Evolutionary conservation across 805 yeast species (phyloP).

Genomic region (Teunomyces panamensis): DNA sequence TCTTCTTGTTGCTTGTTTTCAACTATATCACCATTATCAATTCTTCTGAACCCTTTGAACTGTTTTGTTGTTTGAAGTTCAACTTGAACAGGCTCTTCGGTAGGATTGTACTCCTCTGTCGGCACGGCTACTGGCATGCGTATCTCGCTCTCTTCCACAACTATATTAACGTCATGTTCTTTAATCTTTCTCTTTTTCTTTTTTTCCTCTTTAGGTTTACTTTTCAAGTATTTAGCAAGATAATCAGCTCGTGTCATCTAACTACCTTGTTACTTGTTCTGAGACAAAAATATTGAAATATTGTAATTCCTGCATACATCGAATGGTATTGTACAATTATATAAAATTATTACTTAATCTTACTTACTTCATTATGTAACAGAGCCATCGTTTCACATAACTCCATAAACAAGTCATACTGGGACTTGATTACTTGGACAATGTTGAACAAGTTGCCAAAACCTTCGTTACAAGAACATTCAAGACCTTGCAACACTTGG

Average conservation of each 20-base stretch:
- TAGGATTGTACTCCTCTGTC: neutral
- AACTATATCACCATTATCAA: constrained; percentile 18
- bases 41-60: constrained; percentile 35
- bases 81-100: constrained; percentile 19
- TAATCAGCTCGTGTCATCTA: constrained; percentile 3
- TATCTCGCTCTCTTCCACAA: constrained; percentile 15
- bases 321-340: neutral
- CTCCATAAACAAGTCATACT: constrained; percentile 70
- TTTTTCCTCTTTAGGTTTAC: neutral
- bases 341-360: constrained; percentile 7
- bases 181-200: neutral
- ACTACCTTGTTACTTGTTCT: neutral
- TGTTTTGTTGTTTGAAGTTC: constrained; percentile 10
- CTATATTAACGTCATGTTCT: neutral
- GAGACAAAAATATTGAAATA: neutral
- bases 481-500: constrained; percentile 45
- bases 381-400: constrained; percentile 72
- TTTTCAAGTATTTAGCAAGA: neutral
- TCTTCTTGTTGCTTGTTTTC: neutral
- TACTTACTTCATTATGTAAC: constrained; percentile 45
- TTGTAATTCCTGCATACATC: neutral
- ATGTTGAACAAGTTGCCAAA: constrained; percentile 43
- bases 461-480: constrained; percentile 37
- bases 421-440: constrained; percentile 62
- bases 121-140: neutral